Evolutionary conservation across 495 filamentous ascomycete species (phyloP).

Genomic region (Penicillium turbatum): DNA sequence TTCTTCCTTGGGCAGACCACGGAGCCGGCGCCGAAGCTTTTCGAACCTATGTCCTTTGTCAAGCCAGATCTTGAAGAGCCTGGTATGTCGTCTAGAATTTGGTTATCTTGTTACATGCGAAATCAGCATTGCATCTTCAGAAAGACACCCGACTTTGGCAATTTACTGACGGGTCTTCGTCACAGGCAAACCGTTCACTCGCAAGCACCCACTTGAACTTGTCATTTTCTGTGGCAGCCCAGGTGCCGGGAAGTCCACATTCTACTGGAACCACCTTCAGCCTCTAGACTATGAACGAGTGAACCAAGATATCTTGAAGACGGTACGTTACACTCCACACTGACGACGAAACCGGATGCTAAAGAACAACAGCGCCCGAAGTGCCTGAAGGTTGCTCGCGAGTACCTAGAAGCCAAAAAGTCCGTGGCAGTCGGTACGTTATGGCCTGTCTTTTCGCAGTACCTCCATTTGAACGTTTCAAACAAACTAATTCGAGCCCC

Average conservation of each 20-base stretch:
- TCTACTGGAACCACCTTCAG: conserved; percentile 74
- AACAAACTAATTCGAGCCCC: conserved; percentile 3
- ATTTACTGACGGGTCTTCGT: not conserved
- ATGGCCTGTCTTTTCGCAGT: too few species aligned
- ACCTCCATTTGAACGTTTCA: not conserved
- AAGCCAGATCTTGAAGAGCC: conserved; percentile 31
- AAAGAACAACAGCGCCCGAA: conserved; percentile 57
- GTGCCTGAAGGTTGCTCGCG: conserved; percentile 73
- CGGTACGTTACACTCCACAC: conserved; percentile 41
- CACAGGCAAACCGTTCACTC: conserved; percentile 46
- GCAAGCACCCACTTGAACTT: conserved; percentile 64
- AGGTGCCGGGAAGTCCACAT: conserved; percentile 85
- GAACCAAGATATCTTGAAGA: conserved; percentile 89
- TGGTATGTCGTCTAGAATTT: conserved; percentile 20
- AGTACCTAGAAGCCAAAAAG: conserved; percentile 57
- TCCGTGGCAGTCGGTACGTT: conserved; percentile 72
- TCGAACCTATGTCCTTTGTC: conserved; percentile 59
- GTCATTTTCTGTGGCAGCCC: conserved; percentile 85
- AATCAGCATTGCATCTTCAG: not conserved
- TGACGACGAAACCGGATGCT: not conserved
- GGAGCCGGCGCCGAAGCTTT: conserved; percentile 58
- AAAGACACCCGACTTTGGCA: not conserved
- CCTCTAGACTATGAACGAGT: conserved; percentile 78
- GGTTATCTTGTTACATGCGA: too few species aligned
- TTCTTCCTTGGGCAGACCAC: conserved; percentile 70